These are phyloP conservation scores for Liquidambar formosana DNA, from an alignment of 164 flowering plant genomes.

Conservation along the genomic window DNA sequence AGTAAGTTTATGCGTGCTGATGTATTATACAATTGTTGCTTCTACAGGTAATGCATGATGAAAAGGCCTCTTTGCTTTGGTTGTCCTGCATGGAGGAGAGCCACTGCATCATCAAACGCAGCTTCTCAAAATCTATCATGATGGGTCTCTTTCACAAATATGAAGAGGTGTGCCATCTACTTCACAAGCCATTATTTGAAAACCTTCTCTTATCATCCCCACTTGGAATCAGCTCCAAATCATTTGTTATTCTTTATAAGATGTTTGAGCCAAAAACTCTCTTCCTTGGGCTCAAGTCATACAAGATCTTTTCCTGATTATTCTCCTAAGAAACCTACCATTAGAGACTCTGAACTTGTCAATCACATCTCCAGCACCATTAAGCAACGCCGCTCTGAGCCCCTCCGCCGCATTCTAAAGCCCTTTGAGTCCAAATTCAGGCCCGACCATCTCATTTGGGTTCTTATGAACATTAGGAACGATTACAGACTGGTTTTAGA, in stretches of 20 bases:
- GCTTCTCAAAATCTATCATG: slow-evolving; percentile 10
- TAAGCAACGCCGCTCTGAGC: slow-evolving; percentile 56
- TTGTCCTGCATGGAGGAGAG: slow-evolving; percentile 17
- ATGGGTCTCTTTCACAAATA: slow-evolving; percentile 33
- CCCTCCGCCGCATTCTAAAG: slow-evolving; percentile 42
- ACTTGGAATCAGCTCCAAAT: slow-evolving; percentile 9
- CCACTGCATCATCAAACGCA: neutral
- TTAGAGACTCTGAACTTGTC: slow-evolving; percentile 59
- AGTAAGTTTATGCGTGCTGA: neutral
- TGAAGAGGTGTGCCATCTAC: slow-evolving; percentile 28
- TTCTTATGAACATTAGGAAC: slow-evolving; percentile 57
- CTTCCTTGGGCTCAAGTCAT: slow-evolving; percentile 18
- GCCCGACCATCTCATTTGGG: slow-evolving; percentile 61
- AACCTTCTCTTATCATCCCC: slow-evolving; percentile 7
- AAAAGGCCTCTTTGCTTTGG: neutral
- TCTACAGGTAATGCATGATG: slow-evolving; percentile 8
- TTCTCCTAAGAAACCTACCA: slow-evolving; percentile 58
- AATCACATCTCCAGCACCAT: slow-evolving; percentile 43
- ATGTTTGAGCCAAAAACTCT: slow-evolving; percentile 17
- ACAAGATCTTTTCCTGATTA: slow-evolving; percentile 66
- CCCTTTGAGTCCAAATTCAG: slow-evolving; percentile 54
- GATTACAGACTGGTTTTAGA: slow-evolving; percentile 53
- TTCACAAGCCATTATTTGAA: slow-evolving; percentile 13
- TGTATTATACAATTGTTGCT: neutral
- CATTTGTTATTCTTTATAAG: slow-evolving; percentile 10